phyloP scores from a whole-genome alignment of 1,284 basidiomycete genomes.

The Vanrija pseudolonga region DNA sequence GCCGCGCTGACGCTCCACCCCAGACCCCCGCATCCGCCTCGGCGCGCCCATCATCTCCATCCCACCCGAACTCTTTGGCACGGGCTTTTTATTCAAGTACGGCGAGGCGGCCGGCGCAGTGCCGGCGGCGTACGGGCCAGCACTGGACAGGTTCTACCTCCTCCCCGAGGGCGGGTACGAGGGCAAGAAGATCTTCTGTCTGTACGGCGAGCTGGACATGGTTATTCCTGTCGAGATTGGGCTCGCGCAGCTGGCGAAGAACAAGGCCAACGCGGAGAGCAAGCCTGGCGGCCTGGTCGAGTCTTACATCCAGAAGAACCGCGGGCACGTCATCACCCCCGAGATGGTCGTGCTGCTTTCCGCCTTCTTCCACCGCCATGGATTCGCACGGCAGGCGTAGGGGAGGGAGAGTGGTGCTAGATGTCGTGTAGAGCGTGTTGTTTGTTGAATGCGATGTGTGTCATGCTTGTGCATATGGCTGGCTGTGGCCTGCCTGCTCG shows the following conservation, averaged over 20 bases:
- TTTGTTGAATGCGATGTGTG: no score
- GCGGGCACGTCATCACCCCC: slow-evolving; percentile 41
- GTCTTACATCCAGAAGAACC: slow-evolving; percentile 37
- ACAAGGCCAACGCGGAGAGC: not conserved
- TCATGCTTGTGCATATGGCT: no score
- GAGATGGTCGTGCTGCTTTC: slow-evolving; percentile 43
- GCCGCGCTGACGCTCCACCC: not conserved
- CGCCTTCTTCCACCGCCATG: slow-evolving; percentile 37
- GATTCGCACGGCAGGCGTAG: no score
- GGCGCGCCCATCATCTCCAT: slow-evolving; percentile 72
- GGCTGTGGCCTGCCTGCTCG: no score
- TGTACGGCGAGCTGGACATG: slow-evolving; percentile 55
- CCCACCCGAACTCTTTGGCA: slow-evolving; percentile 58
- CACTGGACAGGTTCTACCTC: slow-evolving; percentile 57
- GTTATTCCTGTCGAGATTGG: slow-evolving; percentile 33
- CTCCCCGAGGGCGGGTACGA: slow-evolving; percentile 50
- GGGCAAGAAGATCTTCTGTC: slow-evolving; percentile 66
- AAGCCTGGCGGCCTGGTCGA: slow-evolving; percentile 16
- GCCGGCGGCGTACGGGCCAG: slow-evolving; percentile 40
- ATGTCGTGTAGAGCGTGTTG: no score
- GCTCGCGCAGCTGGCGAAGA: slow-evolving; percentile 17
- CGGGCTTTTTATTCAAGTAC: slow-evolving; percentile 52
- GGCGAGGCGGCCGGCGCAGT: not conserved
- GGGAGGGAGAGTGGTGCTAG: no score
- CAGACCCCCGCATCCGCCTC: slow-evolving; percentile 65